Evolutionary conservation across 176 grass and related monocot species (phyloP).

Genomic region (Olyra latifolia): DNA sequence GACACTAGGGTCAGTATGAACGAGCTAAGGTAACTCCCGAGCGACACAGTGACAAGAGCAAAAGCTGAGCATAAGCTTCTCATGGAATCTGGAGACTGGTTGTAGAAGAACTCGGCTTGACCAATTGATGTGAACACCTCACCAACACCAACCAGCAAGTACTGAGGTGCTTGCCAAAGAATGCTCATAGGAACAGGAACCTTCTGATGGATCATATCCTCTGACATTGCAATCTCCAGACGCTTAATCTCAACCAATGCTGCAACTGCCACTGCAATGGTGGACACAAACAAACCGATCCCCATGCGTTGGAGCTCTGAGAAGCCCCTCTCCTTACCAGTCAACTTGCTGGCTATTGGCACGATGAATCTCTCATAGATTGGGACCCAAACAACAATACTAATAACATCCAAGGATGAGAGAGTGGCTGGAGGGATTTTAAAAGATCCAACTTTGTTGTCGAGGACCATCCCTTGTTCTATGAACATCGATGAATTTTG

Average conservation of each 20-base stretch:
- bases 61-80: constrained; percentile 74
- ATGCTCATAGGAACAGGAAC: constrained; percentile 72
- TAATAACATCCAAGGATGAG: constrained; percentile 72
- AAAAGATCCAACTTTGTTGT: constrained; percentile 54
- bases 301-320: constrained; percentile 78
- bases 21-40: constrained; percentile 79
- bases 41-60: constrained; percentile 62
- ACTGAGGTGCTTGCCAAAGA: constrained; percentile 83
- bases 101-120: constrained; percentile 78
- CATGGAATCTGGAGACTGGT: constrained; percentile 83
- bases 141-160: constrained; percentile 65
- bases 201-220: constrained; percentile 53
- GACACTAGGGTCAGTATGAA: constrained; percentile 68
- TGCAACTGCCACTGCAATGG: constrained; percentile 52
- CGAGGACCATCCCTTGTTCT: constrained; percentile 74
- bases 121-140: constrained; percentile 79
- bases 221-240: constrained; percentile 57
- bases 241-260: constrained; percentile 74
- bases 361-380: constrained; percentile 77
- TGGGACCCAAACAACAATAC: constrained; percentile 57
- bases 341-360: constrained; percentile 66
- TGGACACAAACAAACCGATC: constrained; percentile 73
- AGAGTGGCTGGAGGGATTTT: constrained; percentile 72
- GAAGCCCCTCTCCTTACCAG: constrained; percentile 78
- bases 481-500: constrained; percentile 82